phyloP scores from a whole-genome alignment of 2,329 filamentous ascomycete genomes.

The Cytospora piceae region DNA sequence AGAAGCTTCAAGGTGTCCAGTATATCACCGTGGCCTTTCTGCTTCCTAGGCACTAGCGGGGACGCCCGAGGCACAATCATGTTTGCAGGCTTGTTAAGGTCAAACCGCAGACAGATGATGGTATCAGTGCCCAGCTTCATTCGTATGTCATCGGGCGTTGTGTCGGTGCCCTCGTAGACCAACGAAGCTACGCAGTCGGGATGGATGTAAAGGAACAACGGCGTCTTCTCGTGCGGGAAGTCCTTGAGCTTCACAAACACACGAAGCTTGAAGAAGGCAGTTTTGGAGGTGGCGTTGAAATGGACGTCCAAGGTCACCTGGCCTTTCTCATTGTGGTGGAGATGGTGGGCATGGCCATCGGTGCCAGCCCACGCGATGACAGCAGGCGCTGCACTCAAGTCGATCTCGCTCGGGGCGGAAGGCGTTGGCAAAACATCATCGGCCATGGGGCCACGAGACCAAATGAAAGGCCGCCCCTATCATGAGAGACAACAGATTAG shows the following conservation, averaged over 20 bases:
- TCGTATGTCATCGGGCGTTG: neutral
- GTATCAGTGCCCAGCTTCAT: neutral
- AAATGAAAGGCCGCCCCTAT: neutral
- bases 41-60: neutral
- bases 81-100: constrained; percentile 3
- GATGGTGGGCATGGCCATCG: constrained; percentile 3
- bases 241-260: constrained; percentile 7
- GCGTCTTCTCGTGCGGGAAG: neutral
- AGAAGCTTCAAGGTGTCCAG: constrained; percentile 19
- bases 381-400: neutral
- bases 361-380: constrained; percentile 11
- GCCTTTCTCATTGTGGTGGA: neutral
- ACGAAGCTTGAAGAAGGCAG: constrained; percentile 10
- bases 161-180: neutral
- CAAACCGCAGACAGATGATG: neutral
- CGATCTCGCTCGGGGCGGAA: neutral
- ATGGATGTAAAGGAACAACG: constrained; percentile 4
- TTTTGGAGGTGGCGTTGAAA: neutral
- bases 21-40: constrained; percentile 7
- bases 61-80: constrained; percentile 3
- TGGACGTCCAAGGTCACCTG: constrained; percentile 14
- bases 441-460: neutral
- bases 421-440: neutral
- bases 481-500: neutral
- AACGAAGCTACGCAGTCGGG: constrained; percentile 8